A percentile compares a stretch with the other conserved stretches of the same genome.
Conservation (phyloP, 352 stramenopile species). For the Phytophthora syringae region DNA sequence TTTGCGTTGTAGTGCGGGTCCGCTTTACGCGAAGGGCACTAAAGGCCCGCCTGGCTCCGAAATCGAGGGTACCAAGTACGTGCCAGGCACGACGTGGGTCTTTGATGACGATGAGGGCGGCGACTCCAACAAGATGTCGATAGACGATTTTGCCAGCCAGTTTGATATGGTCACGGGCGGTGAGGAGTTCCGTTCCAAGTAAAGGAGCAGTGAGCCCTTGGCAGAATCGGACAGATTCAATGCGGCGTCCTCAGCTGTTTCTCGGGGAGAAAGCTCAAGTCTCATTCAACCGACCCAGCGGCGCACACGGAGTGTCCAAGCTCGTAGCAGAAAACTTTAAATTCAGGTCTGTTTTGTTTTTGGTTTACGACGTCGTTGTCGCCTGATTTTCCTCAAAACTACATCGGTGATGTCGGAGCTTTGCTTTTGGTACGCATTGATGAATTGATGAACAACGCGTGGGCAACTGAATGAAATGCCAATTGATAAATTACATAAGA, state of each 20-base stretch:
- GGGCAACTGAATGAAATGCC: slow-evolving; percentile 7
- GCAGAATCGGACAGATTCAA: slow-evolving; percentile 15
- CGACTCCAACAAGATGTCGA: slow-evolving; percentile 74
- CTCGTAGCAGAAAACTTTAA: slow-evolving; percentile 39
- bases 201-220: slow-evolving; percentile 30
- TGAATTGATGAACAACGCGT: not conserved
- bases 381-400: too few relatives aligned
- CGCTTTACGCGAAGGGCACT: slow-evolving; percentile 82
- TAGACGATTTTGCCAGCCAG: slow-evolving; percentile 89
- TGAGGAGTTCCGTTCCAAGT: slow-evolving; percentile 88
- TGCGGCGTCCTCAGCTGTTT: slow-evolving; percentile 19
- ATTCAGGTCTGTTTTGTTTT: slow-evolving; percentile 42
- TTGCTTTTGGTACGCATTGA: slow-evolving; percentile 1
- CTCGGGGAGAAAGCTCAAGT: slow-evolving; percentile 23
- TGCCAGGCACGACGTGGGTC: slow-evolving; percentile 90
- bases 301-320: slow-evolving; percentile 15
- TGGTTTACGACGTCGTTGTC: not conserved
- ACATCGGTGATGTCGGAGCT: not conserved
- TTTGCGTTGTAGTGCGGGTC: slow-evolving; percentile 55
- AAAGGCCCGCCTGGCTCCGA: slow-evolving; percentile 72
- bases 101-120: slow-evolving; percentile 89
- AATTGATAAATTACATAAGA: slow-evolving; percentile 44
- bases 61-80: slow-evolving; percentile 79
- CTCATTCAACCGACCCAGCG: slow-evolving; percentile 23
- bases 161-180: slow-evolving; percentile 89